phyloP scores from a whole-genome alignment of 306 rosid species.

The Cucurbita ficifolia region DNA sequence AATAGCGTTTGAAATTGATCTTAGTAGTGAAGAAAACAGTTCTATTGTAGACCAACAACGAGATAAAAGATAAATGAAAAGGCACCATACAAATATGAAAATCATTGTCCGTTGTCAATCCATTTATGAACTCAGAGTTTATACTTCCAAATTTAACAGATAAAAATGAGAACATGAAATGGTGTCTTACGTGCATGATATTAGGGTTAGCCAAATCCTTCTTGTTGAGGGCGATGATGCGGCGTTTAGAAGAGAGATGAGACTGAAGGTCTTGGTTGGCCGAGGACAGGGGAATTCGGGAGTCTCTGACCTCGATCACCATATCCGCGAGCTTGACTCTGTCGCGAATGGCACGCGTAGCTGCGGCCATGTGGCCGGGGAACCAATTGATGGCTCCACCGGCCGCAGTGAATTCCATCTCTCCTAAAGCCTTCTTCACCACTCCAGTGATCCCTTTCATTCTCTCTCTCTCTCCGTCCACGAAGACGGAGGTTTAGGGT shows the following conservation, averaged over 20 bases:
- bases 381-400: conserved; percentile 77
- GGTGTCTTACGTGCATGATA: conserved; percentile 48
- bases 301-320: conserved; percentile 75
- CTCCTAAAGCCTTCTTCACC: conserved; percentile 58
- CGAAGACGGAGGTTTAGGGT: background rate
- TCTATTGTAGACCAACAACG: background rate
- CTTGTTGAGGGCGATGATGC: conserved; percentile 65
- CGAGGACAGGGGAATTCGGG: conserved; percentile 77
- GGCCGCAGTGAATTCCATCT: conserved; percentile 55
- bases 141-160: background rate
- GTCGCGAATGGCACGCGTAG: conserved; percentile 56
- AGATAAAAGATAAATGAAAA: background rate
- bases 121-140: background rate
- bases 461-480: background rate
- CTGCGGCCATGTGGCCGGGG: conserved; percentile 97
- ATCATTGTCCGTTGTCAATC: background rate
- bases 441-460: conserved; percentile 34
- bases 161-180: background rate
- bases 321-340: conserved; percentile 72
- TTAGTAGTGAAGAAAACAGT: background rate
- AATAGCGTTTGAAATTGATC: background rate
- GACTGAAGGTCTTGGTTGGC: conserved; percentile 56
- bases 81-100: background rate
- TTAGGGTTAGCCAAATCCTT: conserved; percentile 79
- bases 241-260: conserved; percentile 54